Evolutionary conservation across 2,329 filamentous ascomycete species (phyloP).

Genomic region (Penicillium rolfsii): DNA sequence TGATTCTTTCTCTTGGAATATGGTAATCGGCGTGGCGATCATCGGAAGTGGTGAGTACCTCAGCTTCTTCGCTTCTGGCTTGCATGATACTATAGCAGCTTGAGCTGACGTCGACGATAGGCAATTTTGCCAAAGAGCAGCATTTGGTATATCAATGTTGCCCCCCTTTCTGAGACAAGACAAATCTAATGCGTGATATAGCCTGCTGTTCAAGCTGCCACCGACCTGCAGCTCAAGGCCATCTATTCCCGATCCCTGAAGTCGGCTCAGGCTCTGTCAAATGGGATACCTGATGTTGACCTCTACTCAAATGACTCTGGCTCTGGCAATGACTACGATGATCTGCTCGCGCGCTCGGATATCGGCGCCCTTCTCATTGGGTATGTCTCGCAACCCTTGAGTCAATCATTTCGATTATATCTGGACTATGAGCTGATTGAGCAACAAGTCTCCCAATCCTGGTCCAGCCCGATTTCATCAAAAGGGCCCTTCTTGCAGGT

Average conservation of each 20-base stretch:
- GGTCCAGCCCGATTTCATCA: slow-evolving; percentile 56
- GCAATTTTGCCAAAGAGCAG: slow-evolving; percentile 62
- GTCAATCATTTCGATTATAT: neutral
- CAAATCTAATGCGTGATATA: slow-evolving; percentile 27
- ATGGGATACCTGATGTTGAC: slow-evolving; percentile 45
- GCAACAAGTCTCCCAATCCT: slow-evolving; percentile 54
- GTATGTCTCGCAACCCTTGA: slow-evolving; percentile 33
- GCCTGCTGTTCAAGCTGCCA: slow-evolving; percentile 56
- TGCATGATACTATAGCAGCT: neutral
- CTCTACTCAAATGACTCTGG: slow-evolving; percentile 61
- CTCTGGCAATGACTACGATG: slow-evolving; percentile 48
- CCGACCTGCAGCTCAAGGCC: slow-evolving; percentile 55
- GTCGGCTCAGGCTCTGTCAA: slow-evolving; percentile 53
- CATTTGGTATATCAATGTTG: slow-evolving; percentile 48
- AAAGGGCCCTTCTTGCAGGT: slow-evolving; percentile 52
- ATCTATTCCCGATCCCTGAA: slow-evolving; percentile 62
- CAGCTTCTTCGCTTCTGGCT: neutral
- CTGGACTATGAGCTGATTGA: slow-evolving; percentile 3
- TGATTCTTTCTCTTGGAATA: slow-evolving; percentile 13
- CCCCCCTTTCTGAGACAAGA: neutral
- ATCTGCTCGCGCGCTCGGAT: slow-evolving; percentile 54
- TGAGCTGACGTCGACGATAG: slow-evolving; percentile 27
- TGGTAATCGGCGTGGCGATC: slow-evolving; percentile 55
- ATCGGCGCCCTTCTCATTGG: slow-evolving; percentile 57
- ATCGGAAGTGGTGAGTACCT: slow-evolving; percentile 53